Evolutionary conservation across 2,329 filamentous ascomycete species (phyloP).

Genomic region (Cladophialophora carrionii): DNA sequence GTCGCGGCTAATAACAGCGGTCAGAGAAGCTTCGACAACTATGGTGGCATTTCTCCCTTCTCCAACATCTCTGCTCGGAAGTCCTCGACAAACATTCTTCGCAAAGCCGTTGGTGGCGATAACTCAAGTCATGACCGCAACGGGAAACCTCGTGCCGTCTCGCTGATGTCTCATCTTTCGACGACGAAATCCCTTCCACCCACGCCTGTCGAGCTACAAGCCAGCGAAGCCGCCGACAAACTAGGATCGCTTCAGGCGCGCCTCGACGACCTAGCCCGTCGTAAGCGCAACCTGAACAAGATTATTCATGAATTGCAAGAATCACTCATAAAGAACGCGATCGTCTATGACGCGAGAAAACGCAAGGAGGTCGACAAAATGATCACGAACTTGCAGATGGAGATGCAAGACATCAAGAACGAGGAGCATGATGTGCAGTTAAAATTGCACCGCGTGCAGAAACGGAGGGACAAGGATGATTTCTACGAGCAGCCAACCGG

Average conservation of each 20-base stretch:
- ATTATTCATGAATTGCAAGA: slow-evolving; percentile 78
- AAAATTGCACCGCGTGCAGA: slow-evolving; percentile 73
- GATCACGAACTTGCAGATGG: slow-evolving; percentile 66
- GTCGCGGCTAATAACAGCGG: slow-evolving; percentile 31
- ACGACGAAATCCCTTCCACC: slow-evolving; percentile 62
- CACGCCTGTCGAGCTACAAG: slow-evolving; percentile 60
- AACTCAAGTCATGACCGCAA: slow-evolving; percentile 7
- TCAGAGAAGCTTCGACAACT: slow-evolving; percentile 43
- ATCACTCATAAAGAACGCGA: slow-evolving; percentile 71
- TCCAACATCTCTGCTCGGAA: slow-evolving; percentile 30
- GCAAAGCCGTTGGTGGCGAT: slow-evolving; percentile 29
- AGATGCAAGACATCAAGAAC: slow-evolving; percentile 72
- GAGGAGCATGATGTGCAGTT: slow-evolving; percentile 80
- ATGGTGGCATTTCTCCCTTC: slow-evolving; percentile 41
- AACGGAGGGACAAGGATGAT: slow-evolving; percentile 69
- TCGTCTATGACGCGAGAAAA: slow-evolving; percentile 68
- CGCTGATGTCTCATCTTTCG: slow-evolving; percentile 41
- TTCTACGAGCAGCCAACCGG: slow-evolving; percentile 60
- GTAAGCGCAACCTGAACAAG: slow-evolving; percentile 70
- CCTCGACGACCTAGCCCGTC: slow-evolving; percentile 66
- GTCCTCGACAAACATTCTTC: slow-evolving; percentile 33
- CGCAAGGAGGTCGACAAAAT: slow-evolving; percentile 62
- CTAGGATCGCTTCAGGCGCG: slow-evolving; percentile 69
- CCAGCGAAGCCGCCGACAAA: slow-evolving; percentile 57
- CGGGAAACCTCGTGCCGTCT: slow-evolving; percentile 29